Base-by-base conservation (phyloP, 371 early-diverging fungal species). In the Amoeboaphelidium protococcarum region DNA sequence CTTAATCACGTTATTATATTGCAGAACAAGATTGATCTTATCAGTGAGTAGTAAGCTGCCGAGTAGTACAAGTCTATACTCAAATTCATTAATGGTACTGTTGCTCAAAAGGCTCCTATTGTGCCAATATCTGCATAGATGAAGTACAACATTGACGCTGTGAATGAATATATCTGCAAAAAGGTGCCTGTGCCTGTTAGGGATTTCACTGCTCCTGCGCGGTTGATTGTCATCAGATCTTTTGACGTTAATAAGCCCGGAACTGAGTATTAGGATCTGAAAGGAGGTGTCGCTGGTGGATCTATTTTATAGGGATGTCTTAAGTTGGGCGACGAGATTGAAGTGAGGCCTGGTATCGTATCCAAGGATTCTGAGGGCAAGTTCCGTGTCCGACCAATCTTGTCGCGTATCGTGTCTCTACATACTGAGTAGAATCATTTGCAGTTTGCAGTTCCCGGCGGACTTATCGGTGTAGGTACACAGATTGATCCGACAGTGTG, bases 181-280 rank as follows among this genome's bases (percentile, higher is more conserved):
- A 81, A 82, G 58, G 89, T 99, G 51, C 98, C 98, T 12, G 74
- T 94, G 27, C 99, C 99, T 6, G 61, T 79, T 45, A 83, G 99
- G 57, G 90, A 96, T 64, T 90, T 88, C 54, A 62, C 79, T 24
- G 71, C 87, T 22, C 76, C 78, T 46, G 91, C 99, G 40, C 75
- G 81, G 49, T 72, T 99, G 56, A 91, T 98, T 59, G 92, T 99
- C 51, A 99, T 99, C 58, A 85, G 99, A 60, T 89, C 91, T 25
- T 99, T 99, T 60, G 99, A 99, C 69, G 88, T 99, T 56, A 99
- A 99, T 73, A 95, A 94, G 68, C 99, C 99, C 26, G 99, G 99
- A 59, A 77, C 87, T 41, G 87, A 87, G 58, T 79, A 92, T 25
- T 72, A 75, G n/a, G 75, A 90, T 26, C 74, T 98, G 49, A 80